Evolutionary conservation across 495 filamentous ascomycete genomes (phyloP).

Genomic region (Talaromyces liani): DNA sequence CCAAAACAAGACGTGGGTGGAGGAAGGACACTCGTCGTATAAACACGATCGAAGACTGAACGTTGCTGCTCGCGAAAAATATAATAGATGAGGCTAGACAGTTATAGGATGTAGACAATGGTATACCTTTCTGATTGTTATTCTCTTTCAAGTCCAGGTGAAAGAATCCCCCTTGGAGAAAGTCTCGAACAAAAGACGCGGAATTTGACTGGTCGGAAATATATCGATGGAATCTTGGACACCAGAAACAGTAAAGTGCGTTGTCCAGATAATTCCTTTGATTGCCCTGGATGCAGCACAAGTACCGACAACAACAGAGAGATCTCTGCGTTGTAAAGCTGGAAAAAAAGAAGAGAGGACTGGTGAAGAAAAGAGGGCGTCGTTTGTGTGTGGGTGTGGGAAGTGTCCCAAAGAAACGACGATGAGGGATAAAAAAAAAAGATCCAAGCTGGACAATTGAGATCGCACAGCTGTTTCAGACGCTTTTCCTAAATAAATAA

Average conservation of each 20-base stretch:
- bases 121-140: neutral
- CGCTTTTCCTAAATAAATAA: neutral
- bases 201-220: neutral
- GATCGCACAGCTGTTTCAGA: slow-evolving; percentile 3
- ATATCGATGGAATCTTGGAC: neutral
- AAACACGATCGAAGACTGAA: neutral
- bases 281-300: neutral
- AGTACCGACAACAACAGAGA: neutral
- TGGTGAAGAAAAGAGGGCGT: neutral
- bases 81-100: neutral
- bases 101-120: neutral
- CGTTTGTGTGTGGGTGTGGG: neutral
- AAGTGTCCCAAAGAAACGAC: neutral
- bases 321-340: neutral
- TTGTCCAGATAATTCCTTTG: neutral
- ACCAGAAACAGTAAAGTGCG: neutral
- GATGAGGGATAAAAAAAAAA: slow-evolving; percentile 5
- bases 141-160: neutral
- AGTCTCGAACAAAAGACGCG: neutral
- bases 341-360: neutral
- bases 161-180: neutral
- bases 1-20: neutral
- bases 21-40: neutral
- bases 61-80: neutral
- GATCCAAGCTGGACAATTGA: slow-evolving; percentile 1